Conservation (phyloP, 345 rosid genomes). For the Arabidopsis thaliana region DNA sequence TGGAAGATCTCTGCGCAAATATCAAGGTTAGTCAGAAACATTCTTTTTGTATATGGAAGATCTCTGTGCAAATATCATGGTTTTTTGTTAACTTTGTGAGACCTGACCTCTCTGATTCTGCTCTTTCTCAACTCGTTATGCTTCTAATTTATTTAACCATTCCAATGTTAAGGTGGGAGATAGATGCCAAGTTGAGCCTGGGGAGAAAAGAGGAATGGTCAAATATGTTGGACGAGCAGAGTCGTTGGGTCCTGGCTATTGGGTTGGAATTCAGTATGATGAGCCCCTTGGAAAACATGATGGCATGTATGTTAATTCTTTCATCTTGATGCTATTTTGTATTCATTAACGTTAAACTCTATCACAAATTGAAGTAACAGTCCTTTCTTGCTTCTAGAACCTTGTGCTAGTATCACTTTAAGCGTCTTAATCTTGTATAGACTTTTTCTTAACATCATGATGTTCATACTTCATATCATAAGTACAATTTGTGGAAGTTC, state of each 20-base stretch:
- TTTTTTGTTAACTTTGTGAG: slow-evolving; percentile 21
- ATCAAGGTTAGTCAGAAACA: slow-evolving; percentile 61
- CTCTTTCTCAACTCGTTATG: neutral
- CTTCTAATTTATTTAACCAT: slow-evolving; percentile 1
- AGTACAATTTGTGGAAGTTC: slow-evolving; percentile 2
- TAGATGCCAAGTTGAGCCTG: slow-evolving; percentile 92
- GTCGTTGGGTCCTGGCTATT: slow-evolving; percentile 80
- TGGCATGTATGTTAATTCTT: slow-evolving; percentile 66
- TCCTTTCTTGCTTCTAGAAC: slow-evolving; percentile 16
- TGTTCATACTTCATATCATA: neutral
- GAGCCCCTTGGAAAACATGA: slow-evolving; percentile 97
- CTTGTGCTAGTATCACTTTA: slow-evolving; percentile 5
- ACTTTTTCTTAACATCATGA: slow-evolving; percentile 20
- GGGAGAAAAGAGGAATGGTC: slow-evolving; percentile 88
- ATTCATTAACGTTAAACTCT: slow-evolving; percentile 10
- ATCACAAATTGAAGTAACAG: neutral
- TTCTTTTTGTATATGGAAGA: slow-evolving; percentile 63
- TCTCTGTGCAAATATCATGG: slow-evolving; percentile 71
- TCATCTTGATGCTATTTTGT: slow-evolving; percentile 8
- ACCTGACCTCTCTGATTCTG: slow-evolving; percentile 7
- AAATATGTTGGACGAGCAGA: slow-evolving; percentile 85
- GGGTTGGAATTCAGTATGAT: slow-evolving; percentile 95
- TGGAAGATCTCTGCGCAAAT: slow-evolving; percentile 75
- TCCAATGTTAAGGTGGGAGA: slow-evolving; percentile 65
- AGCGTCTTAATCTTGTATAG: slow-evolving; percentile 10